Base-by-base conservation (phyloP, 2,329 filamentous ascomycete genomes). In the Xylariaceae sp. region DNA sequence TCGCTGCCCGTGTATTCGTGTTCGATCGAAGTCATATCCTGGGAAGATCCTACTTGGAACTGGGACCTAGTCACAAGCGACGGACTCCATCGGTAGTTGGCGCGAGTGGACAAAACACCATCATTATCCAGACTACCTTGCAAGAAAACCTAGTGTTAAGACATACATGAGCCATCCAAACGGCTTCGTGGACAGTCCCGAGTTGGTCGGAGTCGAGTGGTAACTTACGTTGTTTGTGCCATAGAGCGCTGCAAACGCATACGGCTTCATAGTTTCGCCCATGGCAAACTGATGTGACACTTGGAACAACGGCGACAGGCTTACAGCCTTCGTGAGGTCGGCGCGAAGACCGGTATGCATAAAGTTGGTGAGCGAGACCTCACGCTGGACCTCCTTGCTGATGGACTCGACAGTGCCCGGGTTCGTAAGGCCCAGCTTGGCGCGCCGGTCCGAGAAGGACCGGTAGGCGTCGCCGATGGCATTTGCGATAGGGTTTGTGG, bases 41-140 rank as follows among this genome's bases (percentile, higher is more conserved):
- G 90, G 60, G 55, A 39, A 2, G 82, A 80, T 46, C 80, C 83
- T 66, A 96, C 86, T 74, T 95, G 90, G 62, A 94, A 83, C 66
- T 91, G 87, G 56, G 88, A 84, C 79, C 96, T 97, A 71, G 89
- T 88, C 63, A 95, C 85, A 59, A 95, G 79, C 65, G 84, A 80
- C 61, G 84, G 80, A 61, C 80, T 84, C 89, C 92, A 95, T 72
- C 92, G 85, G 76, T 88, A 94, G 79, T 99, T 99, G 77, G 92
- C 92, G 70, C 92, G 87, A 50, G 89, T 89, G 57, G 86, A 87
- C 63, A 99, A 83, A 62, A 87, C 83, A 57, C 92, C 88, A 68
- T 96, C 91, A 70, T 94, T 96, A 72, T 97, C 92, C 71, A 97
- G 75, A 71, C 90, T 96, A 63, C 88, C 94, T 83, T 99, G 94